phyloP scores from a whole-genome alignment of 495 filamentous ascomycete genomes.

The Bacidia gigantensis region DNA sequence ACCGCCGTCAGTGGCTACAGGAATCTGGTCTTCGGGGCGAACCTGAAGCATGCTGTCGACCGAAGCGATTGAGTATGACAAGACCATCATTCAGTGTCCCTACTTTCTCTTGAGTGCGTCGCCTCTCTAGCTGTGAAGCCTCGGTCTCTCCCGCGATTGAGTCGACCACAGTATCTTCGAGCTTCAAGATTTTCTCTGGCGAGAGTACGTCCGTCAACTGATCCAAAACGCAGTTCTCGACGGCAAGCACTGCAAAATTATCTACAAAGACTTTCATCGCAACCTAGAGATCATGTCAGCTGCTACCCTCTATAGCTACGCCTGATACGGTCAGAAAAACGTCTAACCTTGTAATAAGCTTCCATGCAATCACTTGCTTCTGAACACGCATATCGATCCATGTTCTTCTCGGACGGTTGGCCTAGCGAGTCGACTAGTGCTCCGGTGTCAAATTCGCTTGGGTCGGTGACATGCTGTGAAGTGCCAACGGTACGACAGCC shows the following conservation, averaged over 20 bases:
- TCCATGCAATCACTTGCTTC: constrained; percentile 35
- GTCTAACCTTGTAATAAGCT: constrained; percentile 36
- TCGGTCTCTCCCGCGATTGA: constrained; percentile 10
- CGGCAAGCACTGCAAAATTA: not conserved
- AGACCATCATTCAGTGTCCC: constrained; percentile 3
- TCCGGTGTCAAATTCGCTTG: not conserved
- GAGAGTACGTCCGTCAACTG: constrained; percentile 6
- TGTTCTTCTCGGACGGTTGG: constrained; percentile 21
- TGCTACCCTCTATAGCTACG: too few species aligned
- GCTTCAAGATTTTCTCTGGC: constrained; percentile 8
- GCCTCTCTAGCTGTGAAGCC: constrained; percentile 7
- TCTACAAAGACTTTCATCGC: constrained; percentile 5
- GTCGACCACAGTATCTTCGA: constrained; percentile 5
- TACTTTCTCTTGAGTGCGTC: constrained; percentile 2
- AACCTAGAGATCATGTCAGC: constrained; percentile 9
- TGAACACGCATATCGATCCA: constrained; percentile 29
- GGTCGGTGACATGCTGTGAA: not conserved
- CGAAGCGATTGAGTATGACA: constrained; percentile 7
- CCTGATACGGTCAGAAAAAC: not conserved
- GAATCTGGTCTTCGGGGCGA: too few species aligned
- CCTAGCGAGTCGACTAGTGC: not conserved
- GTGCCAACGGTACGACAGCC: not conserved
- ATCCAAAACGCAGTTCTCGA: constrained; percentile 2
- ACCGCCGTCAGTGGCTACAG: not conserved
- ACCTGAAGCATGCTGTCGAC: constrained; percentile 2